These are phyloP conservation scores for Ophiostoma ips DNA, from an alignment of 2,329 filamentous ascomycete genomes.

Conservation along the genomic window DNA sequence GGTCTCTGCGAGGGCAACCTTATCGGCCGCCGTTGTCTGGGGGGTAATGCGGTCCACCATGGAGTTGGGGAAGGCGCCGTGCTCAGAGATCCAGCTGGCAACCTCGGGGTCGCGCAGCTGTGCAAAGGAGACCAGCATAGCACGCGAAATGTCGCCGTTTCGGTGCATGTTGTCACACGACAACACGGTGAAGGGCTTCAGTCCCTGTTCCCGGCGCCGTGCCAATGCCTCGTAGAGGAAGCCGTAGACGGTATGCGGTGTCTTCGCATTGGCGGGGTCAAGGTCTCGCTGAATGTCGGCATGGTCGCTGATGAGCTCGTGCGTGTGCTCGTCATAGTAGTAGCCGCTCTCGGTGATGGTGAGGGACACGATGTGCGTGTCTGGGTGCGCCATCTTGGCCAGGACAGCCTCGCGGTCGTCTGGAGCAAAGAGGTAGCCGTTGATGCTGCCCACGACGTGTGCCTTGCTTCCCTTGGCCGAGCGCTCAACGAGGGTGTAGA, in stretches of 20 bases:
- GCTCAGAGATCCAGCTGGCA: conserved; percentile 33
- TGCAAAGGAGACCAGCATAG: conserved; percentile 38
- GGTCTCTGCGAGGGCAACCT: conserved; percentile 26
- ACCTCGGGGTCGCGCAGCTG: conserved; percentile 31
- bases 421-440: conserved; percentile 36
- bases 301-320: conserved; percentile 33
- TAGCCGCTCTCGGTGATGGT: conserved; percentile 43
- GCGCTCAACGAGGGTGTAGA: conserved; percentile 42
- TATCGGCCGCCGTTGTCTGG: conserved; percentile 32
- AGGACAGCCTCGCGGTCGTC: conserved; percentile 37
- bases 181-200: conserved; percentile 39
- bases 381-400: conserved; percentile 39
- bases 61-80: conserved; percentile 38
- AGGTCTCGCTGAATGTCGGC: conserved; percentile 36
- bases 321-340: conserved; percentile 45
- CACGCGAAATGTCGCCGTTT: conserved; percentile 37
- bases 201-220: conserved; percentile 29
- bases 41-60: conserved; percentile 44
- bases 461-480: conserved; percentile 34
- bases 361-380: conserved; percentile 39
- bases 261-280: conserved; percentile 29
- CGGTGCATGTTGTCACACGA: conserved; percentile 46
- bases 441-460: conserved; percentile 37
- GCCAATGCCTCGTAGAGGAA: conserved; percentile 38
- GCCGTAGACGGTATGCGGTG: conserved; percentile 35